phyloP scores from a whole-genome alignment of 441 rosid genomes.

The Metrosideros polymorpha region DNA sequence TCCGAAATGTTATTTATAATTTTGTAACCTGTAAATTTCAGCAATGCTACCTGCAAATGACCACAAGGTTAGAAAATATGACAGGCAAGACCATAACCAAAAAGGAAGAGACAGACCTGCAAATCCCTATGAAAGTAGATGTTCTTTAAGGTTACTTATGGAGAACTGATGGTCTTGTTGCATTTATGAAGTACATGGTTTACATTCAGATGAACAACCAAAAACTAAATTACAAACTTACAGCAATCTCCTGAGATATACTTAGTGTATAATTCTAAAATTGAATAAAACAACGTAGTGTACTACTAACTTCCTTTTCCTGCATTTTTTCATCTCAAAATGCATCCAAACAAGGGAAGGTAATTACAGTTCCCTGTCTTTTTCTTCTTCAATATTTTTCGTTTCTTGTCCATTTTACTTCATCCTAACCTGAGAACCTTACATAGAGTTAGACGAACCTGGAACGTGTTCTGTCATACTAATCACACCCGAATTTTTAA shows the following conservation, averaged over 20 bases:
- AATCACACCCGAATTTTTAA: not conserved
- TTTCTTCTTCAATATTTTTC: not conserved
- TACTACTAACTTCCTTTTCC: not conserved
- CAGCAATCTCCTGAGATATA: not conserved
- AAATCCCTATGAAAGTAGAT: not conserved
- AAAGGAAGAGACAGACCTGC: not conserved
- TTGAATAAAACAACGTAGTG: not conserved
- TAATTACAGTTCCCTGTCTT: not conserved
- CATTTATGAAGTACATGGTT: not conserved
- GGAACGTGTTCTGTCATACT: not conserved
- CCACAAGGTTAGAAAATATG: not conserved
- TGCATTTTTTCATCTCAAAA: not conserved
- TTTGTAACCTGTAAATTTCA: constrained; percentile 91
- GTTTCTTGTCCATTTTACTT: not conserved
- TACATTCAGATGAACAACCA: not conserved
- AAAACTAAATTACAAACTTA: not conserved
- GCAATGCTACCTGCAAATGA: constrained; percentile 82
- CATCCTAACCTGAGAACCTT: not conserved
- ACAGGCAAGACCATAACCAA: not conserved
- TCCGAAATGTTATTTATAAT: constrained; percentile 71
- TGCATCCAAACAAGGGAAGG: not conserved
- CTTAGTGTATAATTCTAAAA: not conserved
- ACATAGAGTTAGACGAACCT: not conserved
- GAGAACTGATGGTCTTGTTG: not conserved
- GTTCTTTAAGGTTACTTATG: not conserved